Evolutionary conservation across 805 yeast genomes (phyloP).

Genomic region (Zygoascus flipseniorum): DNA sequence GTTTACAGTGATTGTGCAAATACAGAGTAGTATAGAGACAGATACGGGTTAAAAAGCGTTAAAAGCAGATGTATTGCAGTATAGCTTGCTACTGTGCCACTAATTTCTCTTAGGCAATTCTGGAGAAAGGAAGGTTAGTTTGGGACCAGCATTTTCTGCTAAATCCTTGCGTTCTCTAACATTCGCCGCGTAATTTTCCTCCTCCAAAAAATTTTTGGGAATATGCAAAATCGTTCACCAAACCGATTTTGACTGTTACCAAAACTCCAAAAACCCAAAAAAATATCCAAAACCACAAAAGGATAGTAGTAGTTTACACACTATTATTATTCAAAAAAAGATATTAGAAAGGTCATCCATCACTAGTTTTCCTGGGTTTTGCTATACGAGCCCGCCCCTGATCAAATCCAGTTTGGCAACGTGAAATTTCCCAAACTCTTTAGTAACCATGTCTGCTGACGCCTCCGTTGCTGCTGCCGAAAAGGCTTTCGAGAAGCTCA

Average conservation of each 20-base stretch:
- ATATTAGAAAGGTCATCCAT: neutral
- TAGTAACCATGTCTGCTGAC: conserved; percentile 23
- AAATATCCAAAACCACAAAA: neutral
- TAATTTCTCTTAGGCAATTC: too few relatives aligned
- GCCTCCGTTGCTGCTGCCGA: conserved; percentile 30
- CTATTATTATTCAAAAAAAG: neutral
- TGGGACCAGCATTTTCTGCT: too few relatives aligned
- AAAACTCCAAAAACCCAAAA: neutral
- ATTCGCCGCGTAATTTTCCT: neutral
- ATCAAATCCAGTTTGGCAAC: neutral
- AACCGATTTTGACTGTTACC: neutral
- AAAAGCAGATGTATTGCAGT: too few relatives aligned
- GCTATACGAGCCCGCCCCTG: neutral
- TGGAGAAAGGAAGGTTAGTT: too few relatives aligned
- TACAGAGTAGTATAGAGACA: neutral
- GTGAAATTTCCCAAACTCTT: neutral
- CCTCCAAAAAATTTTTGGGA: neutral
- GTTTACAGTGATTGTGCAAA: neutral
- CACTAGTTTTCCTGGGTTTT: neutral
- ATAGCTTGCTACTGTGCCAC: too few relatives aligned
- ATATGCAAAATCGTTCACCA: neutral
- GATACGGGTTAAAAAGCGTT: too few relatives aligned
- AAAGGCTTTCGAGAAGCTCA: conserved; percentile 29
- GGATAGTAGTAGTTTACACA: neutral
- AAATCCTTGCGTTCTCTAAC: neutral